Conservation (phyloP, 805 yeast species). For the Yamadazyma kitorensis region DNA sequence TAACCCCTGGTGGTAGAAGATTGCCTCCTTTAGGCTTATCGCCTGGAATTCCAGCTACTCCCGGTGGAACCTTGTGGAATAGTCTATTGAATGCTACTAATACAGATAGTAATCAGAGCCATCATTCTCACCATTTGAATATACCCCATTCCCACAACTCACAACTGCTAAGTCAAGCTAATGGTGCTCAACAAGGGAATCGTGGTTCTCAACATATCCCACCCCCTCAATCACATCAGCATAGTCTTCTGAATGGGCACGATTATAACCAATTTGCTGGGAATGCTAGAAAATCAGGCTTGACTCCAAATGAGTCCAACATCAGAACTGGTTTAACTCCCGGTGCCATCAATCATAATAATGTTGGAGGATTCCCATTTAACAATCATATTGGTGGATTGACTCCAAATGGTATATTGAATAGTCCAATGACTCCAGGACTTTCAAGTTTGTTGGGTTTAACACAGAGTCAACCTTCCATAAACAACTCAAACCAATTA, state of each 20-base stretch:
- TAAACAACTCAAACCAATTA: constrained; percentile 10
- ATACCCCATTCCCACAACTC: constrained; percentile 1
- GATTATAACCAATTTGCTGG: constrained; percentile 26
- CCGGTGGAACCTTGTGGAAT: constrained; percentile 50
- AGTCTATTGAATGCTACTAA: constrained; percentile 43
- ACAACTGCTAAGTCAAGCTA: no score
- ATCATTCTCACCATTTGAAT: no score
- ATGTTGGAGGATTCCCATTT: constrained; percentile 32
- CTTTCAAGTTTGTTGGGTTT: constrained; percentile 39
- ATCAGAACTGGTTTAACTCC: constrained; percentile 73
- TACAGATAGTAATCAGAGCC: constrained; percentile 6
- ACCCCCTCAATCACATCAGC: constrained; percentile 3
- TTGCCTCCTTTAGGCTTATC: constrained; percentile 52
- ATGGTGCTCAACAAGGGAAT: not conserved
- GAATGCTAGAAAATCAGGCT: constrained; percentile 49
- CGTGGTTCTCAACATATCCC: constrained; percentile 1
- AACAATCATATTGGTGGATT: constrained; percentile 30
- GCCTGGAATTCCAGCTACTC: constrained; percentile 50
- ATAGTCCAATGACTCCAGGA: constrained; percentile 50
- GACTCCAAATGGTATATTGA: constrained; percentile 39
- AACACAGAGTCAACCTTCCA: constrained; percentile 9
- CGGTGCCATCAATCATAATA: constrained; percentile 29
- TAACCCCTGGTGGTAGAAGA: constrained; percentile 60
- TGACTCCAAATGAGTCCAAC: constrained; percentile 75
- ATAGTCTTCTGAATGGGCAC: constrained; percentile 9